These are phyloP conservation scores for Trichoderma citrinoviride DNA, from an alignment of 2,329 filamentous ascomycete genomes.

Conservation along the genomic window DNA sequence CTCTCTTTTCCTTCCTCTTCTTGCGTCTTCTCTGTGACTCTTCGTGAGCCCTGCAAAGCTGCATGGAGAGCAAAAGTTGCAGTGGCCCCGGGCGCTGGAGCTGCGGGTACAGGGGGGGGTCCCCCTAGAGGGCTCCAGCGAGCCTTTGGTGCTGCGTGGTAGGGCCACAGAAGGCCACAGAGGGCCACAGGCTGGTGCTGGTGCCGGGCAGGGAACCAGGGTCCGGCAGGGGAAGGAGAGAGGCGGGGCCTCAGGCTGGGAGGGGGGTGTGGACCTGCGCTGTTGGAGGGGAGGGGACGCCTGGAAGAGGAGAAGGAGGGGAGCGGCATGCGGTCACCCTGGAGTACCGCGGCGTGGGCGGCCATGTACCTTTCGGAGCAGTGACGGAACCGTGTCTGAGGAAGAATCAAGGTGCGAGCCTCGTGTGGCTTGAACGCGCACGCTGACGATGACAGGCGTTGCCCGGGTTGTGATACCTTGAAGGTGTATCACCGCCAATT, in stretches of 20 bases:
- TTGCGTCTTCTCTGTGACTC: no score
- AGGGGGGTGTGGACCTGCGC: constrained; percentile 7
- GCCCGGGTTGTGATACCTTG: background rate
- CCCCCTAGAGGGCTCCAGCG: constrained; percentile 5
- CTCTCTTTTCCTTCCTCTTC: no score
- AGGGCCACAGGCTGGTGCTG: background rate
- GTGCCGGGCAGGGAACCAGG: constrained; percentile 17
- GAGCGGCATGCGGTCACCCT: background rate
- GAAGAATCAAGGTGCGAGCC: background rate
- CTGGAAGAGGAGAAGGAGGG: background rate
- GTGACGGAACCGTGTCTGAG: background rate
- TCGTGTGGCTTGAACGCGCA: constrained; percentile 1
- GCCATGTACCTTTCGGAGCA: constrained; percentile 9
- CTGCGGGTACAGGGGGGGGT: constrained; percentile 16
- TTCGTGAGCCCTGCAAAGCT: constrained; percentile 5
- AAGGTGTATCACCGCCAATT: no score
- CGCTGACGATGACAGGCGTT: background rate
- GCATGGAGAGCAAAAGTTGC: constrained; percentile 9
- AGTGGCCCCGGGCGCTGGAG: constrained; percentile 7
- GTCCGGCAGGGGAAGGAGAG: constrained; percentile 15
- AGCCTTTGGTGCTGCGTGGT: background rate
- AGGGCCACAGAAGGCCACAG: constrained; percentile 2
- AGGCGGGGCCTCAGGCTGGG: background rate
- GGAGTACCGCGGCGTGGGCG: constrained; percentile 9
- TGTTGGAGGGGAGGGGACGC: constrained; percentile 3